These are phyloP conservation scores for Citeromyces nyonsensis DNA, from an alignment of 805 yeast genomes.

Conservation along the genomic window DNA sequence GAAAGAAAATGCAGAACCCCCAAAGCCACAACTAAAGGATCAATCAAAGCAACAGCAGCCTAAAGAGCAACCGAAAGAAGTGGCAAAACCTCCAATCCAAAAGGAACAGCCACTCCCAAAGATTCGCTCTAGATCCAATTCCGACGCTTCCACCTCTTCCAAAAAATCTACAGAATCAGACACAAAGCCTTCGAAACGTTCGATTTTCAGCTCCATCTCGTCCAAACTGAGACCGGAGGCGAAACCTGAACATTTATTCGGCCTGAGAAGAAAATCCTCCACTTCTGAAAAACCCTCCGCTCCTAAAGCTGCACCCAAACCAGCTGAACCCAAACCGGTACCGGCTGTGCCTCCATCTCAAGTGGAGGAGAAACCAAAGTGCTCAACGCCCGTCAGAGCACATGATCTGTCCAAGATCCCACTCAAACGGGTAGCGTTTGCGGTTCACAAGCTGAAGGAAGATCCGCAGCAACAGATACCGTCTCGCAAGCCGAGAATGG, in stretches of 20 bases:
- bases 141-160: not conserved
- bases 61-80: not conserved
- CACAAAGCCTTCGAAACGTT: no score
- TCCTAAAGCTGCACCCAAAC: slow-evolving; percentile 1
- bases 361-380: not conserved
- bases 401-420: slow-evolving; percentile 12
- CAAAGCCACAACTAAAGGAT: no score
- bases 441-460: slow-evolving; percentile 26
- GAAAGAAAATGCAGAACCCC: no score
- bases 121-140: not conserved
- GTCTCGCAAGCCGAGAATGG: slow-evolving; percentile 34
- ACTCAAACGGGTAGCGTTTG: slow-evolving; percentile 32
- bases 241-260: not conserved
- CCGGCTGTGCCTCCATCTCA: no score
- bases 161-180: not conserved
- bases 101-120: not conserved
- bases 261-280: not conserved
- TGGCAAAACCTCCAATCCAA: slow-evolving; percentile 2
- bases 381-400: no score
- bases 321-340: slow-evolving; percentile 1
- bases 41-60: no score
- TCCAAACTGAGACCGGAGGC: no score
- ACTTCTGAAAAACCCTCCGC: slow-evolving; percentile 1
- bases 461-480: slow-evolving; percentile 55
- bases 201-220: no score